phyloP scores from a whole-genome alignment of 1,284 basidiomycete species.

The Rhodofomes roseus region DNA sequence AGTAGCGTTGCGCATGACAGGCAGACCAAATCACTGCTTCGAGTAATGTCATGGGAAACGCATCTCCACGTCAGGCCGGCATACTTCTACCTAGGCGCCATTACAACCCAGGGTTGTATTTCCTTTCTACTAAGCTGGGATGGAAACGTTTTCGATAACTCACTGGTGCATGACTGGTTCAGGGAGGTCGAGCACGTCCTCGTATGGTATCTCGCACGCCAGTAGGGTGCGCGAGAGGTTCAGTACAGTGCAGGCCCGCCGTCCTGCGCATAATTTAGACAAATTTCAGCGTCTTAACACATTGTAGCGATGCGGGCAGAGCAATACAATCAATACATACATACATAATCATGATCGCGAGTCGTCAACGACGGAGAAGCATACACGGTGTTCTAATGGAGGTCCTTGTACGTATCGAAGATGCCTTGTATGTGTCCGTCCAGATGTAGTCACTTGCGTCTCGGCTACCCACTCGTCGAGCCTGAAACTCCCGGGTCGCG shows the following conservation, averaged over 20 bases:
- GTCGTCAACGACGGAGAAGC: conserved; percentile 40
- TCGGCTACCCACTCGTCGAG: conserved; percentile 63
- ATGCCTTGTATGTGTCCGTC: conserved; percentile 26
- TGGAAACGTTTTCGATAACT: conserved; percentile 17
- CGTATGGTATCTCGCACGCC: background rate
- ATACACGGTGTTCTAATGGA: conserved; percentile 33
- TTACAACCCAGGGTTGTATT: conserved; percentile 12
- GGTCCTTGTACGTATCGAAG: conserved; percentile 50
- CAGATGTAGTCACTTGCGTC: conserved; percentile 47
- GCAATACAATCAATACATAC: conserved; percentile 14
- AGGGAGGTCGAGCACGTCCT: background rate
- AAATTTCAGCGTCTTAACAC: background rate
- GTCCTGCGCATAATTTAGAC: background rate
- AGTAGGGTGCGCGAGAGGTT: background rate
- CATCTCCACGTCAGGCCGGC: conserved; percentile 19
- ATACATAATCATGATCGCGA: conserved; percentile 15
- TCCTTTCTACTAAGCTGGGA: conserved; percentile 17
- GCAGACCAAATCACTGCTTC: conserved; percentile 4
- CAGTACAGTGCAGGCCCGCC: background rate
- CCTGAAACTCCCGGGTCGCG: conserved; percentile 61
- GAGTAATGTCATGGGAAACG: conserved; percentile 9
- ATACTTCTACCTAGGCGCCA: conserved; percentile 19
- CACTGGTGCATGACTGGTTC: background rate
- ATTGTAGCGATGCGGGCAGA: conserved; percentile 3
- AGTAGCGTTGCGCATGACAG: background rate